Base-by-base conservation (phyloP, 2,329 filamentous ascomycete species). In the Sporothrix curviconia region DNA sequence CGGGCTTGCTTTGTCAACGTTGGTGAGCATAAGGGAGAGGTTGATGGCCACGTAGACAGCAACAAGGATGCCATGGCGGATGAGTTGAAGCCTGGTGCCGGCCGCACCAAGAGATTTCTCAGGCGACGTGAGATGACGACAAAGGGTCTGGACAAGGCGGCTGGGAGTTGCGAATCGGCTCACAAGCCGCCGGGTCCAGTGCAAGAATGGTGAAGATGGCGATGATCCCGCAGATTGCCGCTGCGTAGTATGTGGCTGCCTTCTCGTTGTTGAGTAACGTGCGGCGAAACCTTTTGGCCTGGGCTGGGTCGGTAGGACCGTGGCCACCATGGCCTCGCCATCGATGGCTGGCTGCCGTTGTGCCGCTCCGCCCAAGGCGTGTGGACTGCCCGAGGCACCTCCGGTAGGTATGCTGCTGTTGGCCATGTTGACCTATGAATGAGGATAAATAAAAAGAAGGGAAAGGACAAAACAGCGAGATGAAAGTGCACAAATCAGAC, bases 21-120 rank as follows among this genome's bases (percentile, higher is more conserved):
- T 65, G n/a, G 66, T 68, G 34, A 71, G 64, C 9, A 63, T 60
- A 25, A 69, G 47, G 15, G 63, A 61, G 17, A 65, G 49, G 58
- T 71, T 71, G 60, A 69, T 64, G 17, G 56, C 66, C 19, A 68
- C 61, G 50, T 70, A 72, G 12, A 66, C 60, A 0, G 62, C 54
- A 2, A 70, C 66, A 3, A 70, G 58, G 7, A 71, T 53, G 6
- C 65, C 67, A 59, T 72, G 69, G 2, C 70, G 2, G 66, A 64
- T 3, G 70, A 71, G 32, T 64, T 65, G 58, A 72, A 67, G 1
- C 67, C 68, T 2, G 68, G 66, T 2, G 67, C 60, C 43, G 65
- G 67, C 8, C 68, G 64, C 28, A 71, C 61, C 6, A 71, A 61
- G 3, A 69, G 15, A 15, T 66, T 71, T 30, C 69, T 66, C 7